These are phyloP conservation scores for Termitomyces sp. DNA, from an alignment of 768 basidiomycete genomes.

Conservation along the genomic window DNA sequence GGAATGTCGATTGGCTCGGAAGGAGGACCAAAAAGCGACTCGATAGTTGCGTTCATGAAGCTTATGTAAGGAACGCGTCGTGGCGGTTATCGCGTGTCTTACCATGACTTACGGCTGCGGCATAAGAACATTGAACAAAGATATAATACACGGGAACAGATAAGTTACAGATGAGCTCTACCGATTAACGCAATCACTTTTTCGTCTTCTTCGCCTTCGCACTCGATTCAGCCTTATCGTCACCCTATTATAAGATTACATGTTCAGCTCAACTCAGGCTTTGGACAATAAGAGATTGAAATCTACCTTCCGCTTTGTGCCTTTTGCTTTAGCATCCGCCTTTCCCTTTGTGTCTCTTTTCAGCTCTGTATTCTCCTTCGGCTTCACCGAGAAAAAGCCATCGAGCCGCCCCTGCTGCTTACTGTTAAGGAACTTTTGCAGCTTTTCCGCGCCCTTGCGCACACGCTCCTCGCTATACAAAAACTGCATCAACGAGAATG, in stretches of 20 bases:
- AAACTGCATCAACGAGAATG: constrained; percentile 1
- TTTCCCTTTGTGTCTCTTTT: constrained; percentile 32
- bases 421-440: constrained; percentile 76
- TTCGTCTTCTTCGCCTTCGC: constrained; percentile 33
- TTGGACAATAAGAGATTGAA: not conserved
- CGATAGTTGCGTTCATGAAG: constrained; percentile 22
- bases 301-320: constrained; percentile 45
- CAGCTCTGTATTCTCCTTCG: constrained; percentile 40
- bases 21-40: constrained; percentile 60
- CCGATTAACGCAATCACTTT: constrained; percentile 20
- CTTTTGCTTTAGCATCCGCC: constrained; percentile 32
- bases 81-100: too few species aligned
- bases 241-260: constrained; percentile 23
- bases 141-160: not conserved
- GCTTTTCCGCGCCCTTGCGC: constrained; percentile 90
- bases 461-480: constrained; percentile 88
- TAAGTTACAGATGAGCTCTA: constrained; percentile 9
- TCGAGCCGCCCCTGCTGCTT: constrained; percentile 98
- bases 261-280: not conserved
- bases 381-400: constrained; percentile 84
- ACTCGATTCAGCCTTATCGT: constrained; percentile 32
- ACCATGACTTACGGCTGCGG: too few species aligned
- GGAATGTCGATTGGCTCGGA: constrained; percentile 48
- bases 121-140: not conserved
- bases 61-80: constrained; percentile 6